Base-by-base conservation (phyloP, 345 rosid species). In the Litchi chinensis region DNA sequence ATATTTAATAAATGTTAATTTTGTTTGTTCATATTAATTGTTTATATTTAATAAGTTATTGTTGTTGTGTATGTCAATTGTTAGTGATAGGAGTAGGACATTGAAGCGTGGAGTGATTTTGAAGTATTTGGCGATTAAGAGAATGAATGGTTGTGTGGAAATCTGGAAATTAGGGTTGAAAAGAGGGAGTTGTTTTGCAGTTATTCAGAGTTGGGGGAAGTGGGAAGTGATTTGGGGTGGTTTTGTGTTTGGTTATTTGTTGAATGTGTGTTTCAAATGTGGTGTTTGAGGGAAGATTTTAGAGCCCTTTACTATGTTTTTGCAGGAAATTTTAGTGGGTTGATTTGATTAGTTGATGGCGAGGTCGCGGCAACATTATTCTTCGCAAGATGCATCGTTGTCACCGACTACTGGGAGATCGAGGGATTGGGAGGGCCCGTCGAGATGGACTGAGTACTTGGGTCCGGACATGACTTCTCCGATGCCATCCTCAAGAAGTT, bases 371-470 rank as follows among this genome's bases (percentile, higher is more conserved):
- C 98, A 90, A 72, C 90, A 87, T 65, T 87, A 83, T 82, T 79
- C 93, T 13, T 68, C 82, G 56, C 91, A 79, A 77, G 96, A 92
- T 65, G 78, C 85, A 18, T 79, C 91, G 13, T 43, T 84, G 76
- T 89, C 98, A 0, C 92, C 97, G 3, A 79, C 90, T 70, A 73
- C 87, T 39, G 88, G 83, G 39, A 93, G 97, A 83, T 90, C 94
- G 0, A 90, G 91, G 83, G 99, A 94, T 54, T 93, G 95, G 94
- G 98, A 96, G 65, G 97, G 98, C 78, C 98, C 93, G 15, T 92
- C 91, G 0, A 85, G 99, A 76, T 96, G 99, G 99, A 92, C 94
- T 5, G 98, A 96, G 84, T 96, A 96, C 71, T 89, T 96, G 71
- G 95, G 98, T 79, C 91, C 93, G 59, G 98, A 93, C 52, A 82